Evolutionary conservation across 345 rosid genomes (phyloP), one percentile per base, ranked within the genome.

Genomic region (Salix caprea): DNA sequence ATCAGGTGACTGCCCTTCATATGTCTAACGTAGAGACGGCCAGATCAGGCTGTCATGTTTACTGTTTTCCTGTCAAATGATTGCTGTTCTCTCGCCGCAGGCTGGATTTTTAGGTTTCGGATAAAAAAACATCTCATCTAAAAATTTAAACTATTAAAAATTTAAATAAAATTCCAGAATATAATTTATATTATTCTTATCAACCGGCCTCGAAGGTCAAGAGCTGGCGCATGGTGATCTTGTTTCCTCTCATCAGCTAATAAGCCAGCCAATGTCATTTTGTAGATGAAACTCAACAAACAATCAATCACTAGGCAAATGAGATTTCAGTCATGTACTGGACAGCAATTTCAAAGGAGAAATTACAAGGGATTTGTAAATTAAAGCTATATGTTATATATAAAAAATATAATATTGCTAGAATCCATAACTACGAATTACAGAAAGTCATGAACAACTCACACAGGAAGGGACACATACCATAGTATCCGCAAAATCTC

Each of bases 381-480:
- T n/a, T 23, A 10, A 23, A 58, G 64, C 26, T 23, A 23, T 10
- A 66, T 16, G 30, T 21, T 23, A 44, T 19, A 37, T 5, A 36
- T 36, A 36, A 36, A 56, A 50, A 72, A 39, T 40, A 9, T 10
- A 23, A 65, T 36, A 65, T 54, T 34, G 23, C 64, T 64, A 62
- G 19, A 64, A 77, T 21, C 32, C 61, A 12, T 42, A 14, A 71
- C 66, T 65, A 56, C 24, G 65, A 30, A 36, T 66, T 71, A 61
- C 79, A 70, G 32, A 64, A 76, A 19, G 28, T 54, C 50, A 69
- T 76, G 7, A 69, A 48, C 18, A 46, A 16, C 62, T 58, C 60
- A 46, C 42, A 52, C 16, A 65, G 48, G 48, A 66, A 34, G 65
- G 56, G 40, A 40, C 54, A 32, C 21, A 68, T 8, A 37, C 48